Conservation (phyloP, 169 alveolate genomes). For the Plasmodium fragile region DNA sequence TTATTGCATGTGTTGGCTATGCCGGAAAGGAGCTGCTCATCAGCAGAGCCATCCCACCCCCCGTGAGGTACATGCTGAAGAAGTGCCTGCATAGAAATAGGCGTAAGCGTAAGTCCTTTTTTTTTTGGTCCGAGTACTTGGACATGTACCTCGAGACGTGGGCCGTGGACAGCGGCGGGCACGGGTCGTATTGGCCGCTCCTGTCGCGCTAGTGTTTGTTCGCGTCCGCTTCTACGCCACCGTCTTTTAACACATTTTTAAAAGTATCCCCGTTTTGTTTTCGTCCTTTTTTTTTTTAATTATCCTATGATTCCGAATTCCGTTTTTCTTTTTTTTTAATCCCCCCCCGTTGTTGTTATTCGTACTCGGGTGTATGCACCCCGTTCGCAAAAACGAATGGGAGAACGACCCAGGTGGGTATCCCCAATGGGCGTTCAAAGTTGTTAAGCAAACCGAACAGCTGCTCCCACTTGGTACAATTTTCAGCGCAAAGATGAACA, state of each 20-base stretch:
- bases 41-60: constrained; percentile 1
- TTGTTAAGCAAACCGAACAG: background rate
- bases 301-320: background rate
- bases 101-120: constrained; percentile 47
- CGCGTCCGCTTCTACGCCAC: background rate
- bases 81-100: constrained; percentile 50
- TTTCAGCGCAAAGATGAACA: background rate
- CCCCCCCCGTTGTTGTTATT: background rate
- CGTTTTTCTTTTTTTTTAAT: background rate
- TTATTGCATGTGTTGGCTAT: constrained; percentile 81
- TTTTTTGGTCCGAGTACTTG: constrained; percentile 71
- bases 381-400: background rate
- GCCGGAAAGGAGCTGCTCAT: constrained; percentile 35
- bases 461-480: background rate
- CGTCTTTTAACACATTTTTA: background rate
- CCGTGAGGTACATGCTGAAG: constrained; percentile 21
- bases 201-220: background rate
- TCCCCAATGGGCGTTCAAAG: background rate
- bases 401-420: background rate
- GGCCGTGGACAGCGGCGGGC: background rate
- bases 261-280: background rate
- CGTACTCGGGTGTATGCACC: background rate
- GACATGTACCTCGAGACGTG: constrained; percentile 14
- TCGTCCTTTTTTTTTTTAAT: background rate
- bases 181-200: too few species aligned